These are phyloP conservation scores for Chytriomyces hyalinus DNA, from an alignment of 192 early-diverging fungal genomes.

Conservation along the genomic window DNA sequence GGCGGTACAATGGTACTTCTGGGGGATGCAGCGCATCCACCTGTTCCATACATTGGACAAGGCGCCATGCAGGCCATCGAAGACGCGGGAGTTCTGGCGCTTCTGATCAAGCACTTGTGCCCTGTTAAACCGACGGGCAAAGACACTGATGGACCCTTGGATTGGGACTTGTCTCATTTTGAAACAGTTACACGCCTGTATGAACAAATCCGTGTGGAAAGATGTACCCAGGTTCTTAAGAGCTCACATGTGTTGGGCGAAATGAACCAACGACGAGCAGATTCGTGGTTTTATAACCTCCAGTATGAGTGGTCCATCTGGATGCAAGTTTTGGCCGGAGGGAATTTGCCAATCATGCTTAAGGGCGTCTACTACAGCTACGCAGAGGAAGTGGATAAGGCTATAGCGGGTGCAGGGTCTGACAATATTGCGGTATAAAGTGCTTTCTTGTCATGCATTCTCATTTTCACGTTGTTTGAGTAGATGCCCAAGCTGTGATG, in stretches of 20 bases:
- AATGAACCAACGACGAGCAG: slow-evolving; percentile 39
- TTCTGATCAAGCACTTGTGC: slow-evolving; percentile 20
- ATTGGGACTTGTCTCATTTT: slow-evolving; percentile 1
- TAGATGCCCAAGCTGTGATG: too few species aligned
- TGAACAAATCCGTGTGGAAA: slow-evolving; percentile 29
- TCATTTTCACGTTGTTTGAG: too few species aligned
- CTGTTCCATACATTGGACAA: slow-evolving; percentile 52
- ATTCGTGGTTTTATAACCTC: slow-evolving; percentile 20
- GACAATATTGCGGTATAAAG: not conserved
- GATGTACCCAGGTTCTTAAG: slow-evolving; percentile 34
- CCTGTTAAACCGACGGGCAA: not conserved
- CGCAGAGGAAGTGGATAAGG: slow-evolving; percentile 20
- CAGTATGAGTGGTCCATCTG: slow-evolving; percentile 34
- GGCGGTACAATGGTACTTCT: slow-evolving; percentile 36
- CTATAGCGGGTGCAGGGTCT: not conserved
- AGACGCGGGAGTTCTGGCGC: slow-evolving; percentile 41
- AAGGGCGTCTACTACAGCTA: slow-evolving; percentile 35
- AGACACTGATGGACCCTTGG: slow-evolving; percentile 1
- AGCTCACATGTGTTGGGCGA: slow-evolving; percentile 33
- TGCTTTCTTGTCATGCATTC: too few species aligned
- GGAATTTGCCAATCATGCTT: slow-evolving; percentile 40
- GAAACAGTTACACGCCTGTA: slow-evolving; percentile 25
- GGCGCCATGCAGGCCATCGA: slow-evolving; percentile 55
- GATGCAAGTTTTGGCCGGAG: slow-evolving; percentile 25
- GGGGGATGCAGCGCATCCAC: slow-evolving; percentile 54